These are phyloP conservation scores for Biscogniauxia sp. DNA, from an alignment of 2,329 filamentous ascomycete species.

Conservation along the genomic window DNA sequence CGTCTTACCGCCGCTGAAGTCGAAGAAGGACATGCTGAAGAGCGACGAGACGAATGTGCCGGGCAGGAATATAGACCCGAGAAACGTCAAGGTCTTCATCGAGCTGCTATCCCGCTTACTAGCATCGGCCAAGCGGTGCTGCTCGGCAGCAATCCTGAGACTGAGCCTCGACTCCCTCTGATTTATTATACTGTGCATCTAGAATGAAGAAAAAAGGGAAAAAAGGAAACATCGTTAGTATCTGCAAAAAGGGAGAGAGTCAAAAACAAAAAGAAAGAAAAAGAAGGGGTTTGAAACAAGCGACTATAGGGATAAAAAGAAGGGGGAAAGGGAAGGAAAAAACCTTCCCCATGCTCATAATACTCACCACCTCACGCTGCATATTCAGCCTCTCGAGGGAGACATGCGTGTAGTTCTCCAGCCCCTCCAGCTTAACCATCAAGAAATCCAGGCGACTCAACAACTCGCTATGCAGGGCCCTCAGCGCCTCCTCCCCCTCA, in stretches of 20 bases:
- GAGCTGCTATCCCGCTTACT: constrained; percentile 24
- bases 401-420: constrained; percentile 35
- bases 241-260: not conserved
- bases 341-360: no score
- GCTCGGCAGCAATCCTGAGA: constrained; percentile 28
- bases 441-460: constrained; percentile 32
- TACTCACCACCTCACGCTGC: constrained; percentile 34
- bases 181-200: constrained; percentile 35
- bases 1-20: constrained; percentile 9
- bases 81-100: constrained; percentile 23
- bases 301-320: no score
- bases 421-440: constrained; percentile 33
- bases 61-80: constrained; percentile 13
- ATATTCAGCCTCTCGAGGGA: constrained; percentile 34
- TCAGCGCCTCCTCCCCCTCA: constrained; percentile 10
- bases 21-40: constrained; percentile 11
- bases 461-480: constrained; percentile 28
- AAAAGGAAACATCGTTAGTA: not conserved
- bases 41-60: constrained; percentile 14
- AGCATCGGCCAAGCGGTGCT: constrained; percentile 21
- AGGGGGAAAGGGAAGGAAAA: no score
- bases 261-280: not conserved
- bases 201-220: not conserved
- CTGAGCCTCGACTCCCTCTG: constrained; percentile 36
- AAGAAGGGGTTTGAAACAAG: no score